phyloP scores from a whole-genome alignment of 768 basidiomycete genomes.

The Agaricus subrufescens region DNA sequence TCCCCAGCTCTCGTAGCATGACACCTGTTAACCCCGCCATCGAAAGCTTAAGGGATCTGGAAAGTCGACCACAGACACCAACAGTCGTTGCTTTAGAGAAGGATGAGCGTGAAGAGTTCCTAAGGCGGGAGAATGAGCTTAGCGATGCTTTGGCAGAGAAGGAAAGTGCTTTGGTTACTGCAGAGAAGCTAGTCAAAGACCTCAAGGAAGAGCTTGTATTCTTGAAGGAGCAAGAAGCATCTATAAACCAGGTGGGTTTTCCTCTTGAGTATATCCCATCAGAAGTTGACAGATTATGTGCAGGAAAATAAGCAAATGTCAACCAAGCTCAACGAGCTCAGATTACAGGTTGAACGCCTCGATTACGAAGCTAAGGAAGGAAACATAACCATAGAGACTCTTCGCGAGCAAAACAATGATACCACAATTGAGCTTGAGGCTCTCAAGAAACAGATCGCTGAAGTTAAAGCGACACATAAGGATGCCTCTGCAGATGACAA shows the following conservation, averaged over 20 bases:
- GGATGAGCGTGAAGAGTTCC: slow-evolving; percentile 96
- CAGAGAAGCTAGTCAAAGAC: slow-evolving; percentile 85
- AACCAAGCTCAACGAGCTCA: slow-evolving; percentile 87
- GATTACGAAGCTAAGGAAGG: slow-evolving; percentile 97
- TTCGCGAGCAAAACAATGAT: slow-evolving; percentile 92
- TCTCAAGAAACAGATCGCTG: slow-evolving; percentile 71
- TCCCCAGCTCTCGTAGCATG: slow-evolving; percentile 47
- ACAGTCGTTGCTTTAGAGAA: slow-evolving; percentile 85
- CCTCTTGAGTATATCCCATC: neutral
- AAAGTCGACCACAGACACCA: slow-evolving; percentile 90
- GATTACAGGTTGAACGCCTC: slow-evolving; percentile 85
- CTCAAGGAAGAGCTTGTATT: slow-evolving; percentile 84
- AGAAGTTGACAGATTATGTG: slow-evolving; percentile 1
- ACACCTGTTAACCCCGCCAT: slow-evolving; percentile 74
- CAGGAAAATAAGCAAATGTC: slow-evolving; percentile 96
- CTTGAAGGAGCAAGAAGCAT: slow-evolving; percentile 86
- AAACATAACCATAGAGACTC: slow-evolving; percentile 86
- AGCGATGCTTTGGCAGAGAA: slow-evolving; percentile 90
- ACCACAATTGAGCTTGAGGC: slow-evolving; percentile 86
- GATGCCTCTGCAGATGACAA: slow-evolving; percentile 91
- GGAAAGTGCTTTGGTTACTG: slow-evolving; percentile 74
- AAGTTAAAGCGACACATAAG: slow-evolving; percentile 77
- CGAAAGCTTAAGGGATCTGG: slow-evolving; percentile 70
- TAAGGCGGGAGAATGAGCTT: slow-evolving; percentile 94
- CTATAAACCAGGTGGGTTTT: slow-evolving; percentile 61